phyloP scores from a whole-genome alignment of 1,284 basidiomycete species.

The Amylostereum areolatum region DNA sequence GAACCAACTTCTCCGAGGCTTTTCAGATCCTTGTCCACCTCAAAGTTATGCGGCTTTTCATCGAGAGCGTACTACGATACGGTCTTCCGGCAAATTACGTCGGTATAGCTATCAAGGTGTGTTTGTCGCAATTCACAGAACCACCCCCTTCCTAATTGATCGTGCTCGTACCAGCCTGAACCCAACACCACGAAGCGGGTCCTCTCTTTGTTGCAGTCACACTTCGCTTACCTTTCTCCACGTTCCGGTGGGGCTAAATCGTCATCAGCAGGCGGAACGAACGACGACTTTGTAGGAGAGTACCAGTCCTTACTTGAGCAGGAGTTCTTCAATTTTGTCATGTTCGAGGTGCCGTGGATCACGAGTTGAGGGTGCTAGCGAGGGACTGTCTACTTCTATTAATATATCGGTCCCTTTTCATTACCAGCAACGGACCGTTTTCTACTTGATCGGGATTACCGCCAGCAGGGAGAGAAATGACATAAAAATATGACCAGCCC shows the following conservation, averaged over 20 bases:
- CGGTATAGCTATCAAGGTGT: conserved; percentile 77
- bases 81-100: conserved; percentile 92
- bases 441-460: too few species aligned
- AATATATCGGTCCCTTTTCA: too few species aligned
- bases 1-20: conserved; percentile 96
- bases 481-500: conserved; percentile 50
- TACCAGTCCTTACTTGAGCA: conserved; percentile 89
- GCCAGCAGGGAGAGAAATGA: conserved; percentile 7
- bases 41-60: conserved; percentile 87
- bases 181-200: conserved; percentile 80
- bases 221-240: conserved; percentile 78
- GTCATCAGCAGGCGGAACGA: conserved; percentile 28
- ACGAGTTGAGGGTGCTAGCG: conserved; percentile 1
- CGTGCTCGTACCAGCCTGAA: conserved; percentile 60
- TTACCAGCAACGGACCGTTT: too few species aligned
- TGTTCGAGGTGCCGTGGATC: conserved; percentile 85
- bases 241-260: conserved; percentile 45
- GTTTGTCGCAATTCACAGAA: conserved; percentile 10
- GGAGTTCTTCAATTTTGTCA: conserved; percentile 90
- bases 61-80: conserved; percentile 94
- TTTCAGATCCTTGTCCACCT: conserved; percentile 94
- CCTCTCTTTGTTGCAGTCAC: conserved; percentile 65
- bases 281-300: conserved; percentile 77
- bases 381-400: too few species aligned
- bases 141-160: not conserved